A percentile compares a stretch with the other conserved stretches of the same genome.
These are phyloP conservation scores for Zygoascus meyerae DNA, from an alignment of 1,139 yeast genomes.

Conservation along the genomic window DNA sequence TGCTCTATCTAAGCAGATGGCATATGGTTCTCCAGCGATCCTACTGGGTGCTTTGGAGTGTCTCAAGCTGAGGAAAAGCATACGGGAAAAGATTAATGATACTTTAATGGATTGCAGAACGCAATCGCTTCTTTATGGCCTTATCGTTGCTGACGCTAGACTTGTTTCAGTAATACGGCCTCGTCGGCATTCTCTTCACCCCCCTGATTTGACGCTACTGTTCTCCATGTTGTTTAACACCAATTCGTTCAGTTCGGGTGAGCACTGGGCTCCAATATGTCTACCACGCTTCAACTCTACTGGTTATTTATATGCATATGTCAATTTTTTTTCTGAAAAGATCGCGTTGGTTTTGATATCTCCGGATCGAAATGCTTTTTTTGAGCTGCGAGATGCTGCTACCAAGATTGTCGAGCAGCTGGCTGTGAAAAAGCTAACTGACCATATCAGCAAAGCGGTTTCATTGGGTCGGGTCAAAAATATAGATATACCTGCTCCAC, in stretches of 20 bases:
- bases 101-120: constrained; percentile 40
- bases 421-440: constrained; percentile 32
- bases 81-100: constrained; percentile 43
- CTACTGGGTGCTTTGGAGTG: constrained; percentile 59
- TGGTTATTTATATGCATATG: constrained; percentile 81
- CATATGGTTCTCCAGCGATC: constrained; percentile 49
- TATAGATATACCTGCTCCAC: constrained; percentile 53
- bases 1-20: constrained; percentile 51
- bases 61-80: constrained; percentile 43
- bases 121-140: constrained; percentile 53
- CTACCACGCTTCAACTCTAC: constrained; percentile 82
- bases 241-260: constrained; percentile 53
- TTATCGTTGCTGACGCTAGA: constrained; percentile 51
- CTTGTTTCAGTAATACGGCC: constrained; percentile 60
- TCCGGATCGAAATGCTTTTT: constrained; percentile 79
- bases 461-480: constrained; percentile 40
- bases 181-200: constrained; percentile 57
- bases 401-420: constrained; percentile 46
- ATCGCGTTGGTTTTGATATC: constrained; percentile 67
- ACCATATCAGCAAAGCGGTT: constrained; percentile 37
- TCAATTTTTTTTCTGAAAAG: constrained; percentile 49
- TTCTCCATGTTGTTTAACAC: constrained; percentile 58
- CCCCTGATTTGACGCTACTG: constrained; percentile 59
- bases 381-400: constrained; percentile 60
- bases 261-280: constrained; percentile 91